These are phyloP conservation scores for Aspergillus alliaceus DNA, from an alignment of 2,329 filamentous ascomycete species.

Conservation along the genomic window DNA sequence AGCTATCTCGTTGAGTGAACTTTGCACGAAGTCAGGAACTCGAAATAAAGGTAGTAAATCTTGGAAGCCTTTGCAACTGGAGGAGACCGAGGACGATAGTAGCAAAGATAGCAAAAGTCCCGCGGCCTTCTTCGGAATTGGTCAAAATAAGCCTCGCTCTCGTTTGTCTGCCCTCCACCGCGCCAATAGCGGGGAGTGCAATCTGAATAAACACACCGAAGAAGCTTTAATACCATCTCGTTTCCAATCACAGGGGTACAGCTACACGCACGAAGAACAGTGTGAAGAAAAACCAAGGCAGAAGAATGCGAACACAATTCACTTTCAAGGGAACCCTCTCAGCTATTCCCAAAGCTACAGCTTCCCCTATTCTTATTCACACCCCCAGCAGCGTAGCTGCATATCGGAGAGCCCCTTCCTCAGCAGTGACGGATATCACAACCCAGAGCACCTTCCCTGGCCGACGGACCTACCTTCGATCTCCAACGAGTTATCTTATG, in stretches of 20 bases:
- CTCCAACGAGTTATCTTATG: not conserved
- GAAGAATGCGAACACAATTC: constrained; percentile 2
- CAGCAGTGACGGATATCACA: not conserved
- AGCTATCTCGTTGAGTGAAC: constrained; percentile 22
- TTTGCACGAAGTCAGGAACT: constrained; percentile 17
- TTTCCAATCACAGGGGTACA: constrained; percentile 1
- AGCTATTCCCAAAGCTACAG: constrained; percentile 13
- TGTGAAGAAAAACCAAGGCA: constrained; percentile 7
- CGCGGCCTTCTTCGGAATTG: not conserved
- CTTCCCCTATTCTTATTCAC: not conserved
- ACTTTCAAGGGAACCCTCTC: constrained; percentile 17
- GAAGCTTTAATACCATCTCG: not conserved
- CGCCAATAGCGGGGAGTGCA: constrained; percentile 1
- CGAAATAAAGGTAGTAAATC: constrained; percentile 20
- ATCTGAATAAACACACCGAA: not conserved
- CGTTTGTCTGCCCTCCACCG: constrained; percentile 9
- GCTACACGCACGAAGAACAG: not conserved
- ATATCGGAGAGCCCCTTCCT: constrained; percentile 7
- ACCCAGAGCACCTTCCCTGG: constrained; percentile 1
- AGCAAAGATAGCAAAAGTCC: not conserved
- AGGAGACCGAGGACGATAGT: constrained; percentile 2
- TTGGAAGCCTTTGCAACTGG: constrained; percentile 16
- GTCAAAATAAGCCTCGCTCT: constrained; percentile 8
- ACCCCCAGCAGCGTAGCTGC: not conserved
- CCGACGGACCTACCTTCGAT: not conserved